A percentile compares a stretch with the other conserved stretches of the same genome.
These are phyloP conservation scores for Linnemannia elongata DNA, from an alignment of 192 early-diverging fungal genomes.

Conservation along the genomic window DNA sequence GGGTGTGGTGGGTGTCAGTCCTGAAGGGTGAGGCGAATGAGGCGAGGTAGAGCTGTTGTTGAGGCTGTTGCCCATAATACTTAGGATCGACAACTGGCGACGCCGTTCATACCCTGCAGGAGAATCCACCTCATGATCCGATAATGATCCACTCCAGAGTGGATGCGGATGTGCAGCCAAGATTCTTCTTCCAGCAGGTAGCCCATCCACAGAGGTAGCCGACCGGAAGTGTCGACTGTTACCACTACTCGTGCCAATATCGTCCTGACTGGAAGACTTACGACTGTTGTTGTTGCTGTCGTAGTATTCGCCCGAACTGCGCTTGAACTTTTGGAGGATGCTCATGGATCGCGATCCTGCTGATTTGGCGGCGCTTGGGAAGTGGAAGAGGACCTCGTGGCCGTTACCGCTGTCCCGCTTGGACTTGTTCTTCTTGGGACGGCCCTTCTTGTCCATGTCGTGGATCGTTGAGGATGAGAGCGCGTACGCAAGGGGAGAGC, in stretches of 20 bases:
- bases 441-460: slow-evolving; percentile 27
- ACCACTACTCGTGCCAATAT: neutral
- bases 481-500: slow-evolving; percentile 39
- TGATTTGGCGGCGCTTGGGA: neutral
- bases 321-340: slow-evolving; percentile 37
- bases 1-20: slow-evolving; percentile 24
- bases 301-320: neutral
- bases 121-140: slow-evolving; percentile 28
- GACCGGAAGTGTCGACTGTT: slow-evolving; percentile 18
- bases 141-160: slow-evolving; percentile 47
- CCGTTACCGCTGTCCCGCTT: slow-evolving; percentile 10
- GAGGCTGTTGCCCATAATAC: slow-evolving; percentile 16
- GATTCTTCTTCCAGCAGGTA: neutral
- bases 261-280: neutral
- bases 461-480: slow-evolving; percentile 46
- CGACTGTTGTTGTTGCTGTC: neutral
- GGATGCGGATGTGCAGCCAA: slow-evolving; percentile 49
- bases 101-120: slow-evolving; percentile 21
- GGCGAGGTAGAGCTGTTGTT: neutral
- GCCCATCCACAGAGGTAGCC: slow-evolving; percentile 16
- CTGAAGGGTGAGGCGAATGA: neutral
- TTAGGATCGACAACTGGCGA: slow-evolving; percentile 39
- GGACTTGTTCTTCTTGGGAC: slow-evolving; percentile 8
- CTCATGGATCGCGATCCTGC: neutral
- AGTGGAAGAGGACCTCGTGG: slow-evolving; percentile 13